These are phyloP conservation scores for Guadua angustifolia DNA, from an alignment of 176 grass and related monocot species.

Conservation along the genomic window DNA sequence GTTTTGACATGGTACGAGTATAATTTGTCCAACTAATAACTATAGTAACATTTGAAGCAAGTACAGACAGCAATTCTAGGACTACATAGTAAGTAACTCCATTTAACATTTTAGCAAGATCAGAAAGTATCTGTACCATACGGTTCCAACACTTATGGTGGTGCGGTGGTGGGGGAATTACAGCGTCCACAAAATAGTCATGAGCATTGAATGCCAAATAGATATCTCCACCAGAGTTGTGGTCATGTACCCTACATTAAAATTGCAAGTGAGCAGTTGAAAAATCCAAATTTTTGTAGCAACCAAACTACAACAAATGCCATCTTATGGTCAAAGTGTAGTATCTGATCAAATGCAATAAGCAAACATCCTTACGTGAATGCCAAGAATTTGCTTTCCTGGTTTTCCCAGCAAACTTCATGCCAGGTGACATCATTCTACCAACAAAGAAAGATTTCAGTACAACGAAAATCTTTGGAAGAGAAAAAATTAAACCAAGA, in stretches of 20 bases:
- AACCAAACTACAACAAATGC: slow-evolving; percentile 28
- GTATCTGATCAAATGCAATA: background rate
- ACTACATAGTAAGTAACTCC: background rate
- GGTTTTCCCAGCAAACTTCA: slow-evolving; percentile 79
- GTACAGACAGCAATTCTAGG: background rate
- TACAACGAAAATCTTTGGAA: slow-evolving; percentile 12
- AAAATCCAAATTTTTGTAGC: background rate
- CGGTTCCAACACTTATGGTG: slow-evolving; percentile 65
- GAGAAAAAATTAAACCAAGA: slow-evolving; percentile 22
- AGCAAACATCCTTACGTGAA: slow-evolving; percentile 75
- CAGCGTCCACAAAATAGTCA: slow-evolving; percentile 67
- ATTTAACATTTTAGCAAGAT: background rate
- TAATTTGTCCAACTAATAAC: slow-evolving; percentile 6
- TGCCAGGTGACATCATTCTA: slow-evolving; percentile 98
- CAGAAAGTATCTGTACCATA: slow-evolving; percentile 68
- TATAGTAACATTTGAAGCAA: background rate
- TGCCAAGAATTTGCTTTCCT: slow-evolving; percentile 94
- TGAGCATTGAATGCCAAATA: slow-evolving; percentile 95
- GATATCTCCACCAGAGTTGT: slow-evolving; percentile 68
- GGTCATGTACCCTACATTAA: slow-evolving; percentile 73
- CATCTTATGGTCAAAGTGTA: slow-evolving; percentile 14
- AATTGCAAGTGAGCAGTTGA: slow-evolving; percentile 33
- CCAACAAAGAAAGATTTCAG: slow-evolving; percentile 42
- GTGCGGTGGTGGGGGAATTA: slow-evolving; percentile 71
- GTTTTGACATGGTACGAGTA: background rate